Evolutionary conservation across 2,329 filamentous ascomycete species (phyloP), one percentile per base, ranked within the genome.

Genomic region (Cladobotryum mycophilum): DNA sequence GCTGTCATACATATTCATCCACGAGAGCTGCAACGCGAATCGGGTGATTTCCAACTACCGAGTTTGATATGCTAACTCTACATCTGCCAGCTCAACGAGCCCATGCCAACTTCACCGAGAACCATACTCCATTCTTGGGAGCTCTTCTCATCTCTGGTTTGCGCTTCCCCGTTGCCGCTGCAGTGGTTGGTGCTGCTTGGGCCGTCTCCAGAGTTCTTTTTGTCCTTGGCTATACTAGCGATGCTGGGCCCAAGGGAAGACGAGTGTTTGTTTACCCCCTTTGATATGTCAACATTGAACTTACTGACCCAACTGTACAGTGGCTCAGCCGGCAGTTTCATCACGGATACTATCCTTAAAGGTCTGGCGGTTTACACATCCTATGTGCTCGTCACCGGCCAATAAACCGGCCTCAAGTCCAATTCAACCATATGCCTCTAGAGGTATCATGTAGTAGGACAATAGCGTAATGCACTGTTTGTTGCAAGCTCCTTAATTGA

Each of bases 91-190:
- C 78, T 47, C 81, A 84, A 61, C 78, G 80, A 44, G 76, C 80
- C 9, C 83, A 86, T 63, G 67, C 71, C 58, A 85, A 86, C 72
- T 86, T 75, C 68, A 74, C 73, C 56, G 84, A 86, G 71, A 83
- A 80, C 67, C 70, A 79, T 35, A 68, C 75, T 8, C 70, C 79
- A 3, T 72, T 79, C 61, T 60, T 85, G 11, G 71, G 68, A 18
- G 67, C 72, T 20, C 67, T 84, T 11, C 64, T 83, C 53, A 72
- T 86, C 58, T 67, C 78, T 9, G 82, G 83, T 33, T 61, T 84
- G 20, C 64, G 66, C 36, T 82, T 72, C 63, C 84, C 83, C 2
- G 51, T 73, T 5, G 64, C 68, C 17, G 70, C 76, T 30, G 76
- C 78, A 15, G 60, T 58, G 9, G 59, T 81, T 25, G 81, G 81